A percentile compares a stretch with the other conserved stretches of the same genome.
These are phyloP conservation scores for Saccharomyces uvarum DNA, from an alignment of 1,139 yeast species.

Conservation along the genomic window DNA sequence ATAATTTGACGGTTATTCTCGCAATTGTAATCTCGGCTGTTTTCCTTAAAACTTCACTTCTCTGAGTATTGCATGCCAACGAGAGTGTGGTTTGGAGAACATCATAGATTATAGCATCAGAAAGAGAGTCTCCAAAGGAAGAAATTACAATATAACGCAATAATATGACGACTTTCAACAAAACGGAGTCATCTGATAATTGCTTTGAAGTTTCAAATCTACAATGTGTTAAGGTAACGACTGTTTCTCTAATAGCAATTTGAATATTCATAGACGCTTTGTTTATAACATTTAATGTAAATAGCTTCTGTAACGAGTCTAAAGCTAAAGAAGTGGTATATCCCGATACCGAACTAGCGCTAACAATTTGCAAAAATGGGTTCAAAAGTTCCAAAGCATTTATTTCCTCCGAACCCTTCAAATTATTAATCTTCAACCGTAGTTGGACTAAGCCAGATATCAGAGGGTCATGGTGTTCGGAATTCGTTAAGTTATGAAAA, in stretches of 20 bases:
- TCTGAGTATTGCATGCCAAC: constrained; percentile 84
- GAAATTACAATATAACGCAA: constrained; percentile 62
- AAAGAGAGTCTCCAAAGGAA: constrained; percentile 50
- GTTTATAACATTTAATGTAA: constrained; percentile 51
- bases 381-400: constrained; percentile 68
- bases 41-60: constrained; percentile 79
- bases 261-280: constrained; percentile 42
- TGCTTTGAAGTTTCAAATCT: constrained; percentile 93
- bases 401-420: constrained; percentile 44
- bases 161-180: constrained; percentile 69
- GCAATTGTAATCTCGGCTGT: constrained; percentile 83
- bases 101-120: constrained; percentile 78
- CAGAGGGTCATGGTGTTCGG: constrained; percentile 47
- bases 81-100: constrained; percentile 84
- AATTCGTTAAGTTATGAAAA: constrained; percentile 16
- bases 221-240: constrained; percentile 80
- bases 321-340: constrained; percentile 73
- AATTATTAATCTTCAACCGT: constrained; percentile 56
- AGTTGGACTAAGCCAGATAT: constrained; percentile 73
- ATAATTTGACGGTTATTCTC: constrained; percentile 59
- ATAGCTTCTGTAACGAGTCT: constrained; percentile 57
- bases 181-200: constrained; percentile 81
- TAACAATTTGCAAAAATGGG: constrained; percentile 78
- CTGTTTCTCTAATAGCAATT: constrained; percentile 38
- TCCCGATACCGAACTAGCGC: constrained; percentile 79